Percentiles rank a stretch among this genome's conserved stretches.
Evolutionary conservation across 192 early-diverging fungal species (phyloP).

Genomic region (Entomortierella chlamydospora): DNA sequence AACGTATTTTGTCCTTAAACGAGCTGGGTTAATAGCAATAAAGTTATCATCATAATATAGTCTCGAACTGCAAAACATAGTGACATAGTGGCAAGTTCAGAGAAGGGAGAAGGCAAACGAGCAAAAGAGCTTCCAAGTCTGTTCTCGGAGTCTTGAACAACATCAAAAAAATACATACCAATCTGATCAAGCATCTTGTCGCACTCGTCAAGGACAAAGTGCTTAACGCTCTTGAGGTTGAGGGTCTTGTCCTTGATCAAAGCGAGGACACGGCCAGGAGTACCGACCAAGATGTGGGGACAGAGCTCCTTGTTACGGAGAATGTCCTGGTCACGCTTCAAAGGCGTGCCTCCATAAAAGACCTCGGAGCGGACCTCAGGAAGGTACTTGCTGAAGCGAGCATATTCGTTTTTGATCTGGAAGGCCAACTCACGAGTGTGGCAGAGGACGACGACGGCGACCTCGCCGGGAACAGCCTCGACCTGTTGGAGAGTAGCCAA

Average conservation of each 20-base stretch:
- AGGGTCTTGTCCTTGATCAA: slow-evolving; percentile 89
- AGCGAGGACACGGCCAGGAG: slow-evolving; percentile 92
- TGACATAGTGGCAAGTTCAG: too few relatives aligned
- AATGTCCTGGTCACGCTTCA: slow-evolving; percentile 84
- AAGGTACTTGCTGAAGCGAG: slow-evolving; percentile 95
- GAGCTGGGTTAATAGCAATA: slow-evolving; percentile 83
- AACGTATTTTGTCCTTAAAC: slow-evolving; percentile 64
- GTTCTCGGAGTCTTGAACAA: neutral
- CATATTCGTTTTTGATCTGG: slow-evolving; percentile 98
- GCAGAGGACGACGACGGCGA: slow-evolving; percentile 93
- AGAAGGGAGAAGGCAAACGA: neutral
- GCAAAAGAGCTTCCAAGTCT: neutral
- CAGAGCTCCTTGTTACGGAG: slow-evolving; percentile 86
- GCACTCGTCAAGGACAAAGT: slow-evolving; percentile 99
- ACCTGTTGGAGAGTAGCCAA: slow-evolving; percentile 95
- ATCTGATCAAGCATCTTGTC: slow-evolving; percentile 96
- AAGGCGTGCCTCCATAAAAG: slow-evolving; percentile 89
- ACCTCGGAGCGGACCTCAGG: slow-evolving; percentile 93
- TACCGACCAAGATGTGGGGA: slow-evolving; percentile 97
- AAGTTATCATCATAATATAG: slow-evolving; percentile 62
- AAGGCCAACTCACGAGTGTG: slow-evolving; percentile 98
- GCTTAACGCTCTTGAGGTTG: slow-evolving; percentile 86
- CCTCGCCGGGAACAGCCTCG: slow-evolving; percentile 82
- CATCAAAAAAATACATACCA: slow-evolving; percentile 70
- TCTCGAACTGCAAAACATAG: neutral